Evolutionary conservation across 495 filamentous ascomycete species (phyloP).

Genomic region (Podospora appendiculata): DNA sequence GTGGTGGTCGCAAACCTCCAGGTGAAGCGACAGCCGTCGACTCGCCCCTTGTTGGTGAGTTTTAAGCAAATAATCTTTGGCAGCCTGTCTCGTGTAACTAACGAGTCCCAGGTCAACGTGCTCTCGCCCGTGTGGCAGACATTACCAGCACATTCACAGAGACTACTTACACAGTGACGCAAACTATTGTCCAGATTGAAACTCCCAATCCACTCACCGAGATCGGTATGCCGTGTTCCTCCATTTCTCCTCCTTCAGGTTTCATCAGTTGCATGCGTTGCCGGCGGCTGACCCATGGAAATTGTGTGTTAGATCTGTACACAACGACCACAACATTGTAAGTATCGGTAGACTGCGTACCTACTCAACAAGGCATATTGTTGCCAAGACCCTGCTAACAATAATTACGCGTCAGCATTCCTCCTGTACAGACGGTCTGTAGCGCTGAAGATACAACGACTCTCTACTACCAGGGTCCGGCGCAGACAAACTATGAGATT

Average conservation of each 20-base stretch:
- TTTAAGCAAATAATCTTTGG: no score
- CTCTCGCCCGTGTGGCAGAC: constrained; percentile 3
- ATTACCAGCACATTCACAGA: constrained; percentile 18
- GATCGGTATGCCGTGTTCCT: constrained; percentile 1
- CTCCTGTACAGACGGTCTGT: constrained; percentile 18
- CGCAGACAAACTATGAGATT: constrained; percentile 17
- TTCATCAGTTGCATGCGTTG: neutral
- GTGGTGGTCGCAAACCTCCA: neutral
- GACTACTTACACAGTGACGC: constrained; percentile 16
- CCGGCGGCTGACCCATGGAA: neutral
- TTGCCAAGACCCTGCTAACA: neutral
- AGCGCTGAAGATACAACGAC: constrained; percentile 18
- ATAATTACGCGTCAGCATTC: constrained; percentile 1
- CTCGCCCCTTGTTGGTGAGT: neutral
- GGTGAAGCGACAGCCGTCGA: neutral
- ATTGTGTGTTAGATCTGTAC: constrained; percentile 7
- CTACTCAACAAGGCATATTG: neutral
- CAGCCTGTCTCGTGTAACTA: no score
- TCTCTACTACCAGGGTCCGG: constrained; percentile 15
- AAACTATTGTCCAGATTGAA: constrained; percentile 10
- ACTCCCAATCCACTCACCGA: constrained; percentile 12
- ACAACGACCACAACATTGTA: constrained; percentile 16
- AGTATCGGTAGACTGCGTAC: neutral
- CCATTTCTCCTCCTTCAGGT: neutral
- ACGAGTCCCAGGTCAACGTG: constrained; percentile 1